Evolutionary conservation across 345 rosid species (phyloP), one percentile per base, ranked within the genome.

Genomic region (Mercurialis annua): DNA sequence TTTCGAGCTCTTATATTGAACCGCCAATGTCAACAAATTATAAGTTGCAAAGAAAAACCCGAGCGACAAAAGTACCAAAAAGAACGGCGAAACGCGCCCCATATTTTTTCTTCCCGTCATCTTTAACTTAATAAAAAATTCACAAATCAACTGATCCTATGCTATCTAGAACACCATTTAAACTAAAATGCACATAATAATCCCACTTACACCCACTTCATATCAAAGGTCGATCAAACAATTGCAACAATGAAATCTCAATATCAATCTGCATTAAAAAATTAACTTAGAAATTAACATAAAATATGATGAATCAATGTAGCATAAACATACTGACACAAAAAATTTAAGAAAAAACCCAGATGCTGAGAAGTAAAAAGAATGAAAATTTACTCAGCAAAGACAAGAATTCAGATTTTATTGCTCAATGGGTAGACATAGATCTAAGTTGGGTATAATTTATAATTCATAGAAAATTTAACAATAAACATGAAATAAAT

Each of bases 11-110:
- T 67, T 83, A 31, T 81, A 42, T 62, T 63, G 78, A 16, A 74
- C 63, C 18, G 75, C 50, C 77, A 85, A 72, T 1, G 85, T 85
- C 49, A 94, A 34, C 73, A 91, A 80, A 81, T 91, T 94, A 67
- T 94, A 94, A 8, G 87, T 85, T 2, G 84, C 93, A 61, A 94
- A 81, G 85, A 80, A 86, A 68, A 85, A 84, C 34, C 92, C 98
- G 23, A 84, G 72, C 46, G 85, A 82, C 75, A 94, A 59, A 60
- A 87, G 71, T 71, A 81, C 78, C 78, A 89, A 79, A 56, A 94
- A 72, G 31, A 86, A 30, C 0, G 83, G 77, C 6, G 97, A 91
- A 49, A 86, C 81, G 51, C 78, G 85, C 44, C 83, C 83, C 90
- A 87, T 76, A 66, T 27, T 71, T 40, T 81, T 84, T 65, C 76